Evolutionary conservation across 2,329 filamentous ascomycete genomes (phyloP), one percentile per base, ranked within the genome.

Genomic region (Claviceps spartinae): DNA sequence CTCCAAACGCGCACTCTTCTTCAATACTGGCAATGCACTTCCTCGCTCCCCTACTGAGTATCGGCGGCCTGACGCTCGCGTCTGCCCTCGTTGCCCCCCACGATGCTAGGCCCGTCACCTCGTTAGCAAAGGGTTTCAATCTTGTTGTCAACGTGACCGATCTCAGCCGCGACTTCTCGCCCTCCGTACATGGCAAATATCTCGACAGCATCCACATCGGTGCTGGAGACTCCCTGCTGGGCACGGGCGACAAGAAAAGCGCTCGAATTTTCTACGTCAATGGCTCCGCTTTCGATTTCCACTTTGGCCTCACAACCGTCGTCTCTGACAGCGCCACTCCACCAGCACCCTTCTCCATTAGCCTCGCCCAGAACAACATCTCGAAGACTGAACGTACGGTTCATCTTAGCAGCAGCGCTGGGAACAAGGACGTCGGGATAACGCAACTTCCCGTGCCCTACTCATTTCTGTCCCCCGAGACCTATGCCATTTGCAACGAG

Each of bases 261-360:
- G 7, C 54, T 7, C 62, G 62, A 37, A 55, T 71, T 53, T 77
- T 77, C 59, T 77, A 76, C 67, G 63, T 72, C 52, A 77, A 78
- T 57, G 72, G 70, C 57, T 74, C 73, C 13, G 64, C 63, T 13
- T 53, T 60, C 6, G 65, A 71, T 41, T 56, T 67, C 6, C 56
- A 58, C 18, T 60, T 36, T 22, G 52, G 34, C n/a, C 36, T 14
- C 11, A 47, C 52, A 41, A 51, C 45, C 6, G 52, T 54, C 48
- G 20, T 51, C 8, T 48, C 52, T 1, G 52, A 54, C 34, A 5
- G 0, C 14, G 51, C 43, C 51, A 50, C 34, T 4, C 53, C 53
- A 11, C 53, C 30, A 8, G 59, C 38, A 58, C 66, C 38, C 65
- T 63, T 43, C n/a, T 47, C 37, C 11, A 40, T 52, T 13, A 37